A percentile compares a stretch with the other conserved stretches of the same genome.
Conservation (phyloP, 306 rosid genomes). For the Astragalus glycyphyllos region DNA sequence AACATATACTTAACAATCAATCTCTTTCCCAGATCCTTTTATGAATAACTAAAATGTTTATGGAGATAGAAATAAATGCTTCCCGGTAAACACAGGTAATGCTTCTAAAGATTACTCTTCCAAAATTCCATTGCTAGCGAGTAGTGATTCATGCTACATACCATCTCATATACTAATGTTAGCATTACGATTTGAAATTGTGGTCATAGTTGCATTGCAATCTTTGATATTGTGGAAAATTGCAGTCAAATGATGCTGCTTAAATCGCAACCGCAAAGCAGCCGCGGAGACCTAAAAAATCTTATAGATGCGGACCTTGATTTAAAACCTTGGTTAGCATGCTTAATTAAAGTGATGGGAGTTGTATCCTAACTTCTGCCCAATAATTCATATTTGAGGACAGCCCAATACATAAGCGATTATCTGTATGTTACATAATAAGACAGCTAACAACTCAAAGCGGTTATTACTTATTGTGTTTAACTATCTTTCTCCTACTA, state of each 20-base stretch:
- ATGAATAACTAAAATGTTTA: conserved; percentile 9
- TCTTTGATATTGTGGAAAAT: too few species aligned
- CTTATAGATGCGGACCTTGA: too few species aligned
- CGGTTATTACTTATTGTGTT: conserved; percentile 7
- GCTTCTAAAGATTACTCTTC: conserved; percentile 12
- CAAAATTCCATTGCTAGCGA: conserved; percentile 10
- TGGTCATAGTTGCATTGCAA: too few species aligned
- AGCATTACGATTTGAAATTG: neutral
- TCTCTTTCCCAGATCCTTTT: conserved; percentile 26
- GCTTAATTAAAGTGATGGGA: neutral
- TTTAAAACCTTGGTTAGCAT: neutral
- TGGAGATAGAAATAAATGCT: conserved; percentile 11
- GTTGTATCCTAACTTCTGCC: neutral
- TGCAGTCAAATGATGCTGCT: too few species aligned
- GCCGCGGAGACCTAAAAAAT: too few species aligned
- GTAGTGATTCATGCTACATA: conserved; percentile 14
- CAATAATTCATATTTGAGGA: conserved; percentile 29
- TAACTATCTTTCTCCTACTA: conserved; percentile 1
- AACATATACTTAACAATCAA: conserved; percentile 19
- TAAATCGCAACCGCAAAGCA: too few species aligned
- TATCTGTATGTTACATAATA: neutral
- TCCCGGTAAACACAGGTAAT: conserved; percentile 7
- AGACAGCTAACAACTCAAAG: neutral
- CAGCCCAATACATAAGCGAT: conserved; percentile 31
- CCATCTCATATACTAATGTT: conserved; percentile 13